phyloP scores from a whole-genome alignment of 345 rosid genomes.

The Brassica carinata region DNA sequence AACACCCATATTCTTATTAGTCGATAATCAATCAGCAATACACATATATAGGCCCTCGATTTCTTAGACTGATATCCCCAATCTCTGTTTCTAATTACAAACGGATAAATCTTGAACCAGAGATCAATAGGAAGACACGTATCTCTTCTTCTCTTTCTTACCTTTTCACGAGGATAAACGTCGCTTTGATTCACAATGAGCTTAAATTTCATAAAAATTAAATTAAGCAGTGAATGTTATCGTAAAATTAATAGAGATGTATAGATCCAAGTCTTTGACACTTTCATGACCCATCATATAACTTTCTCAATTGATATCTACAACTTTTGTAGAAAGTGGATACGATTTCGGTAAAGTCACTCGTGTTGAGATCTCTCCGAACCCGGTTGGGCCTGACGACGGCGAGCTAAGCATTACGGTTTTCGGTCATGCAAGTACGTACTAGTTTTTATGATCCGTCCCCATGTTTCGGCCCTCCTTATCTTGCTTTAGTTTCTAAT shows the following conservation, averaged over 20 bases:
- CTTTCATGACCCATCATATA: neutral
- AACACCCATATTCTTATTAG: neutral
- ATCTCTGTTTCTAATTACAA: neutral
- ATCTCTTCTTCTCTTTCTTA: neutral
- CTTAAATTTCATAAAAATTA: neutral
- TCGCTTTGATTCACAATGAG: neutral
- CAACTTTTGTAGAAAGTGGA: constrained; percentile 9
- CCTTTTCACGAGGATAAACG: neutral
- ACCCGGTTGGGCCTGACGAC: neutral
- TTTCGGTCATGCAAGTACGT: constrained; percentile 10
- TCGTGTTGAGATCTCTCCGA: constrained; percentile 10
- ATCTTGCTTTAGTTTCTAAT: neutral
- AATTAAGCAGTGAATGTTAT: neutral
- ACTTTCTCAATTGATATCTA: neutral
- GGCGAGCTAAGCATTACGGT: neutral
- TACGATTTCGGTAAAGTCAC: neutral
- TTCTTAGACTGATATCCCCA: neutral
- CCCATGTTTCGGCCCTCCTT: neutral
- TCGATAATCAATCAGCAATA: neutral
- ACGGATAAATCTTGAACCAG: neutral
- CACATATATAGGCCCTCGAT: neutral
- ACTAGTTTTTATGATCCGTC: neutral
- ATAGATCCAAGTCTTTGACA: neutral
- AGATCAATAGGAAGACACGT: neutral
- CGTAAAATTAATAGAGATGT: neutral